phyloP scores from a whole-genome alignment of 805 yeast species.

The Candida sonorensis region DNA sequence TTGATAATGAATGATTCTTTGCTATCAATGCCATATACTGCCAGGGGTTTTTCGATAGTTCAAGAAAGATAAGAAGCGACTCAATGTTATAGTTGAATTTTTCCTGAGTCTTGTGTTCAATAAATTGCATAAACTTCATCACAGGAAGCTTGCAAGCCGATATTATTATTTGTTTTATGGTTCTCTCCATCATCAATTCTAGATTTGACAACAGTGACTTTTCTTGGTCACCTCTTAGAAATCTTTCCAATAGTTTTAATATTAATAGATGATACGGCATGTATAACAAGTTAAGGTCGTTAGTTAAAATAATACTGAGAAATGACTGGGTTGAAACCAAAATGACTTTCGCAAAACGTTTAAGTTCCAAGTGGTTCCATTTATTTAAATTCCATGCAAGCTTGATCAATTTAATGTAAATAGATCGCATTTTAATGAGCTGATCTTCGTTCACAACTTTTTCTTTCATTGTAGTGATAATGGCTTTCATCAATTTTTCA shows the following conservation, averaged over 20 bases:
- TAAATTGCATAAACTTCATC: too few species aligned
- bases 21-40: conserved; percentile 12
- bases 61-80: conserved; percentile 16
- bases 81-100: too few species aligned
- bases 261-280: conserved; percentile 20
- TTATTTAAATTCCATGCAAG: conserved; percentile 17
- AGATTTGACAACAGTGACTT: too few species aligned
- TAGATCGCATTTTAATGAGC: conserved; percentile 14
- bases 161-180: too few species aligned
- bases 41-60: conserved; percentile 21
- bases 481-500: conserved; percentile 8
- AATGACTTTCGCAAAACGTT: conserved; percentile 11
- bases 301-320: conserved; percentile 5
- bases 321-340: conserved; percentile 7
- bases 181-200: conserved; percentile 3
- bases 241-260: conserved; percentile 12
- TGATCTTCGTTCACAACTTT: conserved; percentile 1
- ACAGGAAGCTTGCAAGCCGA: conserved; percentile 16
- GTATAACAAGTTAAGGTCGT: conserved; percentile 7
- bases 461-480: conserved; percentile 4
- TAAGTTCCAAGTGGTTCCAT: conserved; percentile 6
- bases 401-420: conserved; percentile 19
- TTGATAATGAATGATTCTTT: conserved; percentile 6
- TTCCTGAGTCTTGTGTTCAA: too few species aligned
- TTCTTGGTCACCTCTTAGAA: conserved; percentile 6